phyloP scores from a whole-genome alignment of 352 stramenopile genomes.

The Globisporangium irregulare region DNA sequence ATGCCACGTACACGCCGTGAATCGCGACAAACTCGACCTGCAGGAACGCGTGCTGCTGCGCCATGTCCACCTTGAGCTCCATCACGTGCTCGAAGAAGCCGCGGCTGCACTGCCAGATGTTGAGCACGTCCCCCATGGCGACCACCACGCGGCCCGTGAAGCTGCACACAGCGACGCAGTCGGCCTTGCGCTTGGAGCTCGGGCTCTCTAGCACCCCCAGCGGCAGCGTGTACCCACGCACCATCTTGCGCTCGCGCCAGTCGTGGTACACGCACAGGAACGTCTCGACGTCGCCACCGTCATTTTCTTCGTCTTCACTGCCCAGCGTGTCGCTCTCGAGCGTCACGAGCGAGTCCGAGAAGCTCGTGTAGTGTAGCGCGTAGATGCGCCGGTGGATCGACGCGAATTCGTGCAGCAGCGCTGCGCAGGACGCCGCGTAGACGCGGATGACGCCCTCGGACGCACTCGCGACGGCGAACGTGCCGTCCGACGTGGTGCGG shows the following conservation, averaged over 20 bases:
- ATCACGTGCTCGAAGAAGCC: conserved; percentile 89
- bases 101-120: conserved; percentile 84
- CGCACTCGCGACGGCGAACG: conserved; percentile 68
- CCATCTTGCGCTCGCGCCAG: conserved; percentile 76
- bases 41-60: conserved; percentile 63
- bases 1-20: conserved; percentile 74
- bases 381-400: conserved; percentile 71
- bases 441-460: conserved; percentile 73
- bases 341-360: conserved; percentile 84
- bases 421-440: conserved; percentile 72
- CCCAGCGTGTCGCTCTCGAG: conserved; percentile 55
- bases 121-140: conserved; percentile 70
- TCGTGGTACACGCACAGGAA: conserved; percentile 88
- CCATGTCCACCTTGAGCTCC: conserved; percentile 81
- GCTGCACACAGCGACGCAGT: conserved; percentile 79
- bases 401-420: conserved; percentile 78
- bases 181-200: conserved; percentile 47
- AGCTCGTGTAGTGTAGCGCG: conserved; percentile 80
- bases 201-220: conserved; percentile 65
- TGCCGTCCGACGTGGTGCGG: conserved; percentile 58
- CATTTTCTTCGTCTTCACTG: conserved; percentile 5
- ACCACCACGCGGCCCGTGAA: conserved; percentile 79
- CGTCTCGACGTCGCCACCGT: conserved; percentile 57
- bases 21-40: conserved; percentile 80
- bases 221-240: conserved; percentile 81